Base-by-base conservation (phyloP, 495 filamentous ascomycete genomes). In the Talaromyces proteolyticus region DNA sequence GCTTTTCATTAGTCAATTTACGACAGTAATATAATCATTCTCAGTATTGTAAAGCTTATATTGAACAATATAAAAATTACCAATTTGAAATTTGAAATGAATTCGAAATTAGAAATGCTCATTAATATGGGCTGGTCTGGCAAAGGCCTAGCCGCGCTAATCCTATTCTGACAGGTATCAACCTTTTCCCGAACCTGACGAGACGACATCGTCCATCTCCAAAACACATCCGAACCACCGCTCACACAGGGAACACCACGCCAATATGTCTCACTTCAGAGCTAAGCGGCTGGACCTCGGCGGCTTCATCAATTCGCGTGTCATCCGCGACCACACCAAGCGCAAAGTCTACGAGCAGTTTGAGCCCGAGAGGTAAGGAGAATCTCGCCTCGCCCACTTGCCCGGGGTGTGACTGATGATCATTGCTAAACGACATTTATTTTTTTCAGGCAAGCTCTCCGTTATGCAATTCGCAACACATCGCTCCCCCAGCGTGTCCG, bases 281-380 rank as follows among this genome's bases (percentile, higher is more conserved):
- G 73, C 89, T 12, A 95, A 94, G 73, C 88, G 79, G 73, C 80
- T 96, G 26, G 88, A 95, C 56, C 70, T 98, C 51, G 82, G 86
- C 57, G 86, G 88, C 60, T 96, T 86, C 61, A 66, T 89, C 68
- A 96, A 97, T 60, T 76, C 81, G 64, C 81, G 82, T 45, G 70
- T 88, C 47, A 86, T 98, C 61, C 88, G 92, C 53, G 93, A 97
- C 61, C 88, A 96, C 72, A 87, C 89, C 46, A 97, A 96, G 79
- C 85, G 92, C 49, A 93, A 93, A 74, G 89, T 88, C 22, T 95
- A 89, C 57, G 89, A 82, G 48, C 77, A 88, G 56, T 74, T 84
- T 57, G 93, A 98, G 69, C 79, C 88, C 6, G 84, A 95, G 71
- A 84, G 91, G 91, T 94, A 73, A 41, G 68, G 12, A 4, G 3